Base-by-base conservation (phyloP, 2,329 filamentous ascomycete species). In the Pyricularia grisea region DNA sequence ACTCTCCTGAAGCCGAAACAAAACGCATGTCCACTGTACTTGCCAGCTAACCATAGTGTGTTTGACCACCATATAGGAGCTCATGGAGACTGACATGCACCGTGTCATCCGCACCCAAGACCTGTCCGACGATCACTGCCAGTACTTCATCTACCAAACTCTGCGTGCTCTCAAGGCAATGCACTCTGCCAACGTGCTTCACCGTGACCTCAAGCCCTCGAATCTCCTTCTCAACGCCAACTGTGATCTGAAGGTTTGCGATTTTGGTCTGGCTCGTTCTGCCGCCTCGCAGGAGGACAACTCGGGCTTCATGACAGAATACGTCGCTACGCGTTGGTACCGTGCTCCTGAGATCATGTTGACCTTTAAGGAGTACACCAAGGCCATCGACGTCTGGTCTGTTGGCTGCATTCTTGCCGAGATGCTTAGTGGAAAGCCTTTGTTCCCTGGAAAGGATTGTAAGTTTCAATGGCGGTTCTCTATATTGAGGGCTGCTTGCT, bases 291-390 rank as follows among this genome's bases (percentile, higher is more conserved):
- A 96, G 74, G 95, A 99, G 77, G 95, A 99, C 80, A 99, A 99
- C 82, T 97, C 94, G n/a, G 95, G 95, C 27, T 99, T 99, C 87
- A 99, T 99, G 95, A 99, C 95, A 20, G 95, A 99, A 96, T 99
- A 99, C 79, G 95, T 99, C 69, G 95, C 95, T 67, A 99, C 95
- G 65, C 90, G 95, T 76, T 99, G 95, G 95, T 99, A 99, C 82
- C 93, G 95, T 80, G 95, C 95, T 6, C 95, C 95, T 3, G 95
- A 99, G 79, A 99, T 99, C 80, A 99, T 99, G 95, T 90, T 99
- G 83, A 99, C 95, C 14, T 99, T 98, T 85, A 98, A 99, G 84
- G 95, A 99, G 82, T 99, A 99, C 83, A 99, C 95, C 75, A 99
- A 98, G 82, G 95, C 95, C 63, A 99, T 99, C 77, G 95, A 99